These are phyloP conservation scores for Hypoxylon sp. DNA, from an alignment of 2,329 filamentous ascomycete species.

Conservation along the genomic window DNA sequence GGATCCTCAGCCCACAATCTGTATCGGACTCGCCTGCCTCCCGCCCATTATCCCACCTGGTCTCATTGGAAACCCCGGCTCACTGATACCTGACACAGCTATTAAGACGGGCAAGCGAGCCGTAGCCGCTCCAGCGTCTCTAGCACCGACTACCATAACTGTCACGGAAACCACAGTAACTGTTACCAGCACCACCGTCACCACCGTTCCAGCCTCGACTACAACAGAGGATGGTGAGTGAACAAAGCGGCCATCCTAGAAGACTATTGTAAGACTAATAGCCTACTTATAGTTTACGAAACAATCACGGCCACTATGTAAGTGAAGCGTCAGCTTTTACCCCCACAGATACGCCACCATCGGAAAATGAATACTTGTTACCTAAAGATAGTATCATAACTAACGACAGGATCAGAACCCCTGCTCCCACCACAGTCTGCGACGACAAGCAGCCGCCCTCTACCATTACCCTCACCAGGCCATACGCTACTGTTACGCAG, in stretches of 20 bases:
- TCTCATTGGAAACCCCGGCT: conserved; percentile 34
- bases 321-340: conserved; percentile 15
- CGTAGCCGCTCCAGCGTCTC: conserved; percentile 50
- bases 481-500: conserved; percentile 53
- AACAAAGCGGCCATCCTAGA: neutral
- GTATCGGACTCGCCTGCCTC: conserved; percentile 37
- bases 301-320: conserved; percentile 55
- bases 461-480: conserved; percentile 54
- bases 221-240: conserved; percentile 55
- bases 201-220: conserved; percentile 54
- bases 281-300: conserved; percentile 46
- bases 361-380: neutral
- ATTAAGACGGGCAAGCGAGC: conserved; percentile 35
- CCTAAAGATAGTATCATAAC: neutral
- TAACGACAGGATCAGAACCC: conserved; percentile 50
- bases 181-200: conserved; percentile 50
- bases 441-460: conserved; percentile 46
- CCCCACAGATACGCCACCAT: neutral
- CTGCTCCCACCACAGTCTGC: conserved; percentile 56
- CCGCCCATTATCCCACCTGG: conserved; percentile 29
- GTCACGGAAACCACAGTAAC: conserved; percentile 56
- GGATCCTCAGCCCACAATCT: conserved; percentile 40
- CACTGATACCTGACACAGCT: conserved; percentile 27
- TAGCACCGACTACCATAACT: conserved; percentile 56
- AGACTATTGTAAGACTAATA: conserved; percentile 23